Base-by-base conservation (phyloP, 805 yeast genomes). In the Aciculoconidium aculeatum region DNA sequence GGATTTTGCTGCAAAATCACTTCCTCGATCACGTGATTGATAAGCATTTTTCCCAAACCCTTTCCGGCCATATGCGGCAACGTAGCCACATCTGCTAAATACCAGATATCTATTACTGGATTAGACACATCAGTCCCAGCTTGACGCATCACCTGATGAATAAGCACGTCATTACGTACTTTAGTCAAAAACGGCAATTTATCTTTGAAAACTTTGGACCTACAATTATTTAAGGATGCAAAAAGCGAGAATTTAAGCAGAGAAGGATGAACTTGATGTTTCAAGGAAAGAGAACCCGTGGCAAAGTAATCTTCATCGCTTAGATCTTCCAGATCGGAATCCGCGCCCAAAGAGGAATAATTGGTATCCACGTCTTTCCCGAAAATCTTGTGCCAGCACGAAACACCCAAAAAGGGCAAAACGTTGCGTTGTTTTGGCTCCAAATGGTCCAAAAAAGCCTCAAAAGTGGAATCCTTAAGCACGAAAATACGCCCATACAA, bases 51-150 rank as follows among this genome's bases (percentile, higher is more conserved):
- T 19, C 77, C 77, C 40, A 72, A 60, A 13, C 80, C 79, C 43
- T 70, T 70, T 30, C 81, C 80, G 45, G 76, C 58, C 55, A 75
- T 75, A 22, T 63, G 49, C 6, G 78, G 77, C 24, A 70, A 55
- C 14, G 76, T 72, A 23, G 80, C 80, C 30, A 75, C 59, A 46
- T 75, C 80, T 25, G 70, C 62, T 37, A 75, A 57, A 46, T 75
- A 75, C 80, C 80, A 75, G 30, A 72, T 51, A 17, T 39, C 41
- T 21, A 38, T 19, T 13, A 17, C 20, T n/a, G 32, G 31, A 4
- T 32, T 32, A 23, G 57, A 47, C 25, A 51, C 53, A 27, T 49
- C 52, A 11, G 57, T 55, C 16, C 37, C 31, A 19, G 35, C 37
- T 22, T 47, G 39, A 28, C 53, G 49, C 38, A 57, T 44, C 21